Evolutionary conservation across 2,329 filamentous ascomycete genomes (phyloP).

Genomic region (Pestalotiopsis fici): DNA sequence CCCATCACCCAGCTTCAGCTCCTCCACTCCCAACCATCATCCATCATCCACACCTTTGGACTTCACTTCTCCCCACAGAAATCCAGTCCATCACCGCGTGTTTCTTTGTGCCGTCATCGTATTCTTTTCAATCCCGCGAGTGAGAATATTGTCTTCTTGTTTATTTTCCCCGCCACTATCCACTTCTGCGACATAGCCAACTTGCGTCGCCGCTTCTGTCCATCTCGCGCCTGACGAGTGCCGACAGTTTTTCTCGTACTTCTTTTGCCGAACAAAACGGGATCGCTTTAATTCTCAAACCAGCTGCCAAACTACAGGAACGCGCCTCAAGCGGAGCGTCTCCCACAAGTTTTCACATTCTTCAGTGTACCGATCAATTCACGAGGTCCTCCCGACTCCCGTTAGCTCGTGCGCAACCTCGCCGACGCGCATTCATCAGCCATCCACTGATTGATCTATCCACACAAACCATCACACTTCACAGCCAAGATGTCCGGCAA

Average conservation of each 20-base stretch:
- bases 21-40: background rate
- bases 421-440: background rate
- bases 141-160: constrained; percentile 17
- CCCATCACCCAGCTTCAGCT: constrained; percentile 1
- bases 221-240: background rate
- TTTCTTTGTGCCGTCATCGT: background rate
- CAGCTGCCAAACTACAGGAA: background rate
- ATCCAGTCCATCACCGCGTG: background rate
- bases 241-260: background rate
- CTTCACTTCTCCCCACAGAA: background rate
- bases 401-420: background rate
- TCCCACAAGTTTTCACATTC: background rate
- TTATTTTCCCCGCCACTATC: constrained; percentile 17
- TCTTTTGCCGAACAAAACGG: background rate
- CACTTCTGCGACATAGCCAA: constrained; percentile 30
- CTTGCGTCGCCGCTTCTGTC: constrained; percentile 28
- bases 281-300: background rate
- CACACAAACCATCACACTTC: constrained; percentile 43
- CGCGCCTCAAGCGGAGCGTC: background rate
- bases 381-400: background rate
- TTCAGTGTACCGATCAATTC: background rate
- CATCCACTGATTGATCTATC: constrained; percentile 8
- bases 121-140: constrained; percentile 14
- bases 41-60: background rate
- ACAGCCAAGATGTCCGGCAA: constrained; percentile 80